phyloP scores from a whole-genome alignment of 257 asterid genomes.

The Solanum bulbocastanum region DNA sequence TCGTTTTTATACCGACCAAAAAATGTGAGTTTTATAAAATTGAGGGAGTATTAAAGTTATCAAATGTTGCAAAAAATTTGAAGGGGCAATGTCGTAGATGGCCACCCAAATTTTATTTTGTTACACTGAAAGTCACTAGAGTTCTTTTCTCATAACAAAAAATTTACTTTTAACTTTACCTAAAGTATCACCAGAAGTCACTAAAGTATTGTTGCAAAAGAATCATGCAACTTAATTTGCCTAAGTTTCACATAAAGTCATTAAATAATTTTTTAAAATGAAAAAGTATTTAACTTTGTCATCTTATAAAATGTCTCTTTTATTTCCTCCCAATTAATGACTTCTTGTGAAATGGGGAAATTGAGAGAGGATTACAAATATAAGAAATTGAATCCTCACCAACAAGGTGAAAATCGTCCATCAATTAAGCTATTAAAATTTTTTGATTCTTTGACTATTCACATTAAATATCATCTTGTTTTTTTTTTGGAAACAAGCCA shows the following conservation, averaged over 20 bases:
- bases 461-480: not conserved
- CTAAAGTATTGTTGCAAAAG: not conserved
- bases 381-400: too few species aligned
- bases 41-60: not conserved
- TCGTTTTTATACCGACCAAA: not conserved
- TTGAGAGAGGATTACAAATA: too few species aligned
- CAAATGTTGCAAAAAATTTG: not conserved
- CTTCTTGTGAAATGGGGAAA: not conserved
- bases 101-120: not conserved
- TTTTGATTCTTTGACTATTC: not conserved
- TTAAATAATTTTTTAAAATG: not conserved
- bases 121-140: not conserved
- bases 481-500: not conserved
- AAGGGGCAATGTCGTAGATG: not conserved
- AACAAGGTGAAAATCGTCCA: too few species aligned
- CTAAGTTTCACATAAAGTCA: not conserved
- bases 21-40: too few species aligned
- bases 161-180: not conserved
- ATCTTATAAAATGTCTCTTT: not conserved
- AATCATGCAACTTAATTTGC: not conserved
- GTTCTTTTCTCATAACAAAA: not conserved
- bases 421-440: too few species aligned
- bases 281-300: not conserved
- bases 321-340: not conserved
- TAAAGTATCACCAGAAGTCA: not conserved